A percentile compares a stretch with the other conserved stretches of the same genome.
Conservation (phyloP, 129 eudicot genomes). For the Arctium minus region DNA sequence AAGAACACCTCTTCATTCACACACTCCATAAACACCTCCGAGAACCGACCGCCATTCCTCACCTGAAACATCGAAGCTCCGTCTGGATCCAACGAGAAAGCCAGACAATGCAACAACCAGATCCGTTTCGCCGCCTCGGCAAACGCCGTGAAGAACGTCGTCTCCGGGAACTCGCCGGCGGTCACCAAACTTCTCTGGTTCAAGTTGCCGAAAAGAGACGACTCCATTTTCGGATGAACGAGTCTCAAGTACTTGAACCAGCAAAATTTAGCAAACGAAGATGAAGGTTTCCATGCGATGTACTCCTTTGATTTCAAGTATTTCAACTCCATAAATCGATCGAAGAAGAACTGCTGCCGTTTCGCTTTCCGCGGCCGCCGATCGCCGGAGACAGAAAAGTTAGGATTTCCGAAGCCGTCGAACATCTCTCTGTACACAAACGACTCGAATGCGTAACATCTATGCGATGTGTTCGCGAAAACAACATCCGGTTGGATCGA, state of each 20-base stretch:
- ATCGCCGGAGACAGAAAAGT: conserved; percentile 41
- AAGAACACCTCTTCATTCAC: conserved; percentile 67
- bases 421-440: conserved; percentile 70
- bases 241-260: conserved; percentile 60
- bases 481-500: conserved; percentile 59
- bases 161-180: conserved; percentile 58
- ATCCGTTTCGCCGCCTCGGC: conserved; percentile 73
- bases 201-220: conserved; percentile 65
- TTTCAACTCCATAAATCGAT: conserved; percentile 55
- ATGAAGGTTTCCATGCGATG: conserved; percentile 66
- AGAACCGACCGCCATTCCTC: conserved; percentile 51
- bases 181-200: conserved; percentile 45
- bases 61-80: conserved; percentile 64
- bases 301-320: conserved; percentile 57
- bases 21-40: conserved; percentile 86
- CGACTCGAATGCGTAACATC: conserved; percentile 68
- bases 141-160: conserved; percentile 52
- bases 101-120: conserved; percentile 79
- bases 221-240: conserved; percentile 86
- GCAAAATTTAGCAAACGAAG: conserved; percentile 63
- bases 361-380: conserved; percentile 7
- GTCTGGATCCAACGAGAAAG: conserved; percentile 45
- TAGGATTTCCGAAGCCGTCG: conserved; percentile 52
- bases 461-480: conserved; percentile 47
- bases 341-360: conserved; percentile 42